Evolutionary conservation across 1,139 yeast species (phyloP), one percentile per base, ranked within the genome.

Genomic region (Candida sojae): DNA sequence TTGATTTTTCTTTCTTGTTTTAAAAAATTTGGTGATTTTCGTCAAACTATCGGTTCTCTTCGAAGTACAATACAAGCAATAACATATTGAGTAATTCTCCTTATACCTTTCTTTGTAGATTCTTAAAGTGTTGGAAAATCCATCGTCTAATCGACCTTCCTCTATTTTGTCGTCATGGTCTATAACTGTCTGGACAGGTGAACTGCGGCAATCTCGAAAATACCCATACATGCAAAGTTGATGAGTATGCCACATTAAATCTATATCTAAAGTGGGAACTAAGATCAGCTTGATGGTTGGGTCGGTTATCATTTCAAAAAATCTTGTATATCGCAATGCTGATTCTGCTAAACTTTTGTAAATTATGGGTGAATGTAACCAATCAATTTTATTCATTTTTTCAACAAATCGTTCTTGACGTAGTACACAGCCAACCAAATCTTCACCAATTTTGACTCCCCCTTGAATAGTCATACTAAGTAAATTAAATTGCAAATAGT

Each of bases 191-290:
- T 52, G 53, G 8, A 50, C 43, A 2, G 36, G 26, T 3, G 23
- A 42, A 6, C 41, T 36, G 25, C 50, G 44, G 40, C 67, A 63
- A 43, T 58, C 62, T 1, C 54, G 45, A 41, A 59, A 57, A 51
- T 72, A 71, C 28, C 52, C 53, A 21, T 42, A 45, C 39, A 64
- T 61, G 4, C 61, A 56, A 31, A 72, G 56, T 48, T 67, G 74
- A 48, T 71, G 75, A 7, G 76, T 71, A 48, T 68, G 75, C 77
- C 77, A 71, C 2, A 67, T 58, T 36, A 72, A 56, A 49, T 72
- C 76, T 34, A 72, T 64, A 48, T 72, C 77, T 46, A 71, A 56
- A 1, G 77, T 69, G 0, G 77, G 76, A 1, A 72, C 68, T 23
- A 64, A 54, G 44, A 60, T 53, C 28, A n/a, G 39, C 13, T 29